A percentile compares a stretch with the other conserved stretches of the same genome.
Conservation (phyloP, 2,329 filamentous ascomycete genomes). For the Penicillium vulpinum region DNA sequence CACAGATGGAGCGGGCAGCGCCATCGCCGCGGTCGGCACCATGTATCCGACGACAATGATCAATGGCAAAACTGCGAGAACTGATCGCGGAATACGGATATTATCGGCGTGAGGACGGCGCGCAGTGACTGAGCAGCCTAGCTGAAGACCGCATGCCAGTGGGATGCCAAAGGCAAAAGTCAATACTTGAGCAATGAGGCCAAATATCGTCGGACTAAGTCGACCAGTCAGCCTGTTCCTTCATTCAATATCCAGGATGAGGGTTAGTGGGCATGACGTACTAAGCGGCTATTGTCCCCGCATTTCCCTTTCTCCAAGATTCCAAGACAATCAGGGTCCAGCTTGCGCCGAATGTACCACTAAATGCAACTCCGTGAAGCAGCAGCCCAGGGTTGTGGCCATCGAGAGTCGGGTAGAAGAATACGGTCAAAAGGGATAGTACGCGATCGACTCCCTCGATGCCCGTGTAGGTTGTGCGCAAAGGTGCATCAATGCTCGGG, state of each 20-base stretch:
- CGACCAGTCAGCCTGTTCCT: slow-evolving; percentile 9
- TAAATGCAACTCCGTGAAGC: slow-evolving; percentile 42
- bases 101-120: slow-evolving; percentile 36
- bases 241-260: slow-evolving; percentile 5
- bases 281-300: slow-evolving; percentile 44
- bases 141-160: slow-evolving; percentile 45
- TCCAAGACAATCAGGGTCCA: slow-evolving; percentile 49
- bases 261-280: slow-evolving; percentile 29
- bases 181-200: slow-evolving; percentile 45
- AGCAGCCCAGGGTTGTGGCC: slow-evolving; percentile 38
- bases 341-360: slow-evolving; percentile 44
- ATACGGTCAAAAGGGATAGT: slow-evolving; percentile 35
- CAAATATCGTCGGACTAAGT: slow-evolving; percentile 40
- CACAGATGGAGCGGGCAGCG: slow-evolving; percentile 43
- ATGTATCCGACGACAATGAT: slow-evolving; percentile 47
- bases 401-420: slow-evolving; percentile 45
- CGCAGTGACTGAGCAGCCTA: slow-evolving; percentile 45
- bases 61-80: slow-evolving; percentile 41
- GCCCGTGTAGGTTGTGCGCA: slow-evolving; percentile 38
- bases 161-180: slow-evolving; percentile 49
- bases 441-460: slow-evolving; percentile 34
- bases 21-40: slow-evolving; percentile 47
- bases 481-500: slow-evolving; percentile 26
- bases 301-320: slow-evolving; percentile 47
- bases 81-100: slow-evolving; percentile 33